phyloP scores from a whole-genome alignment of 192 early-diverging fungal species.

The Haplosporangium gracile region DNA sequence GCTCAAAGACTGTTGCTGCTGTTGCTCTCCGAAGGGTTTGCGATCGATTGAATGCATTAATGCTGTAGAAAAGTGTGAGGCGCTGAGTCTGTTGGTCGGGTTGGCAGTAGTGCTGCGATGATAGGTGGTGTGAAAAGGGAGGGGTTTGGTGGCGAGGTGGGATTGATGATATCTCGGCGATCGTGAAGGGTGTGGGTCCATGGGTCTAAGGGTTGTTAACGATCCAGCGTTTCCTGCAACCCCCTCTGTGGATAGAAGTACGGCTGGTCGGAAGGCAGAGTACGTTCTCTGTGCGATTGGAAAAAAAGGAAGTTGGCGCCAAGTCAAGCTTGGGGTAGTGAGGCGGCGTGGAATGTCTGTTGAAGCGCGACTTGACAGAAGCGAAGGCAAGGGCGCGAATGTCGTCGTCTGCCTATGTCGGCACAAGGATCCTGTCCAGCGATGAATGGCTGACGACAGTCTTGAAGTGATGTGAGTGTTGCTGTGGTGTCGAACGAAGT shows the following conservation, averaged over 20 bases:
- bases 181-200: slow-evolving; percentile 24
- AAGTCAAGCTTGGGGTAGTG: not conserved
- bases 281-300: not conserved
- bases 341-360: not conserved
- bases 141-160: not conserved
- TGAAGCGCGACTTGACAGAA: not conserved
- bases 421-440: slow-evolving; percentile 1
- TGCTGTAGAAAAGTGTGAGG: slow-evolving; percentile 2
- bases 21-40: not conserved
- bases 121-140: slow-evolving; percentile 2
- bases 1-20: not conserved
- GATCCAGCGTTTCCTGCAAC: not conserved
- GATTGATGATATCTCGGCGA: slow-evolving; percentile 18
- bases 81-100: not conserved
- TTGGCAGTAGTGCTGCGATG: not conserved
- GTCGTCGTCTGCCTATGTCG: not conserved
- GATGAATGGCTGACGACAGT: not conserved
- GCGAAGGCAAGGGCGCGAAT: not conserved
- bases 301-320: not conserved
- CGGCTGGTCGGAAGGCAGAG: slow-evolving; percentile 1
- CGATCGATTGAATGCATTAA: not conserved
- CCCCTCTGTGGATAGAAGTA: not conserved
- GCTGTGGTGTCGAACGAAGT: not conserved
- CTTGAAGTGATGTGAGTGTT: not conserved
- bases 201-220: not conserved